phyloP scores from a whole-genome alignment of 257 asterid genomes.

The Solanum etuberosum region DNA sequence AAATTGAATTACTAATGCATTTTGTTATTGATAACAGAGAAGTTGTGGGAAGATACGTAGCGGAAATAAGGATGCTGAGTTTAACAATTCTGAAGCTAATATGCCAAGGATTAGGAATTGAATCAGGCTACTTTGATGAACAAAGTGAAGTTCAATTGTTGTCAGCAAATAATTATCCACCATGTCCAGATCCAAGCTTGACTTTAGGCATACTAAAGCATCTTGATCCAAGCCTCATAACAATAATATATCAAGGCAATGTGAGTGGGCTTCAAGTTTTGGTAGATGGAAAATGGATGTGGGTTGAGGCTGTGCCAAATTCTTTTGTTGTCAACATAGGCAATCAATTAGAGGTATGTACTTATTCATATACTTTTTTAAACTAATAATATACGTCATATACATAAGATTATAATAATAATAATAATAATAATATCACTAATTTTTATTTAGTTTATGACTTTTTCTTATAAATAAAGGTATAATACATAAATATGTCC shows the following conservation, averaged over 20 bases:
- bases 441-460: no score
- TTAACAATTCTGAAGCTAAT: conserved; percentile 14
- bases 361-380: not conserved
- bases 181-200: conserved; percentile 20
- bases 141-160: conserved; percentile 4
- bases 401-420: no score
- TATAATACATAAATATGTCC: no score
- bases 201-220: conserved; percentile 21
- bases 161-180: conserved; percentile 11
- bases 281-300: conserved; percentile 16
- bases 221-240: conserved; percentile 17
- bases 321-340: conserved; percentile 21
- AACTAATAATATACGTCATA: no score
- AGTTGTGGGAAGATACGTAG: conserved; percentile 18
- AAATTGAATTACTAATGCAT: not conserved
- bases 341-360: conserved; percentile 16
- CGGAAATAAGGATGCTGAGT: conserved; percentile 6
- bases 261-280: conserved; percentile 20
- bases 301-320: conserved; percentile 8
- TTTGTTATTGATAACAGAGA: not conserved
- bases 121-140: conserved; percentile 11
- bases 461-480: no score
- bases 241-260: conserved; percentile 14
- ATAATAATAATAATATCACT: no score
- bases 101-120: conserved; percentile 16